Evolutionary conservation across 495 filamentous ascomycete species (phyloP).

Genomic region (Elaphomyces granulatus): DNA sequence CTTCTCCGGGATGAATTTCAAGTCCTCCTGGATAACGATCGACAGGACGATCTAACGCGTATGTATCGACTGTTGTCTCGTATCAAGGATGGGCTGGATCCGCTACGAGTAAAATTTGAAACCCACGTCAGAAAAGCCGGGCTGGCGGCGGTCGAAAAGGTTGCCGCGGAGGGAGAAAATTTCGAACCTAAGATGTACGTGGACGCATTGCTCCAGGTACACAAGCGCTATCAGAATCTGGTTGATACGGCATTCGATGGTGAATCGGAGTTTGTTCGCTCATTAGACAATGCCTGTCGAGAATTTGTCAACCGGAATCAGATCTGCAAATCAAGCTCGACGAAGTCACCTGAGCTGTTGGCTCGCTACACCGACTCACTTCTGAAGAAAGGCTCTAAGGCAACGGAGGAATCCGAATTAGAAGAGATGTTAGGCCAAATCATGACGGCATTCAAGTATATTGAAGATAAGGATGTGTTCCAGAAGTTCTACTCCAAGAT

Average conservation of each 20-base stretch:
- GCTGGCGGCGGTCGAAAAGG: conserved; percentile 75
- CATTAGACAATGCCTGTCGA: conserved; percentile 90
- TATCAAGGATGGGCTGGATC: conserved; percentile 86
- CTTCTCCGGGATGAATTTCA: conserved; percentile 94
- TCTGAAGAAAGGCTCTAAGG: conserved; percentile 81
- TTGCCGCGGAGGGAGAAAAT: conserved; percentile 74
- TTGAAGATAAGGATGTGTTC: conserved; percentile 99
- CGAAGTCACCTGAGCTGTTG: conserved; percentile 83
- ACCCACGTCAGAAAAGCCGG: conserved; percentile 84
- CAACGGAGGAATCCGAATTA: conserved; percentile 82
- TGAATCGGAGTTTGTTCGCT: conserved; percentile 93
- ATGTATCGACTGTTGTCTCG: conserved; percentile 91
- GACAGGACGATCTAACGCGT: conserved; percentile 83
- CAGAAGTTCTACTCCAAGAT: conserved; percentile 98
- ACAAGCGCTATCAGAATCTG: conserved; percentile 79
- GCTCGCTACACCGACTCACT: conserved; percentile 94
- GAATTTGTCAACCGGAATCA: conserved; percentile 97
- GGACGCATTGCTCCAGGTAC: conserved; percentile 84
- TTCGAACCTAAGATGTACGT: conserved; percentile 95
- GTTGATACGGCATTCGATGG: conserved; percentile 89
- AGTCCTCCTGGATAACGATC: conserved; percentile 83
- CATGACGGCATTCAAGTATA: conserved; percentile 99
- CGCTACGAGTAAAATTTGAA: conserved; percentile 78
- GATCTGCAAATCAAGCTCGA: conserved; percentile 82
- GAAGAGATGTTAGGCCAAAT: conserved; percentile 86